phyloP scores from a whole-genome alignment of 1,284 basidiomycete species.

The Marasmius sp. region DNA sequence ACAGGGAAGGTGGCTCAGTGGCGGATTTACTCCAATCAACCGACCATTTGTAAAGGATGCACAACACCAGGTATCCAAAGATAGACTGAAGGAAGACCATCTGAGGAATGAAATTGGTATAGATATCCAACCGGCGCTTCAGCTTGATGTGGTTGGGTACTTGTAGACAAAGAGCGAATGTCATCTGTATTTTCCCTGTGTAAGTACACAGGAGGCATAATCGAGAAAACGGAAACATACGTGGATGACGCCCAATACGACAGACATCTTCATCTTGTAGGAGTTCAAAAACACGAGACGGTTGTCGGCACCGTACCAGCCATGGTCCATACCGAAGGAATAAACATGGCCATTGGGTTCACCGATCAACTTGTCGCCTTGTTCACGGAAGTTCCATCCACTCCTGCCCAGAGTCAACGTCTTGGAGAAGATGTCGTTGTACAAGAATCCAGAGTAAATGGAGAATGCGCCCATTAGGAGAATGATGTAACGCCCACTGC shows the following conservation, averaged over 20 bases:
- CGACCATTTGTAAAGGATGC: conserved; percentile 97
- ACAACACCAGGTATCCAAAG: conserved; percentile 94
- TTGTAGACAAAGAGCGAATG: conserved; percentile 95
- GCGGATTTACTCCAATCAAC: conserved; percentile 84
- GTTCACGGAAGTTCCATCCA: conserved; percentile 76
- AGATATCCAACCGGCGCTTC: conserved; percentile 84
- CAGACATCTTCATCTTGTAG: conserved; percentile 99
- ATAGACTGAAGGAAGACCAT: conserved; percentile 97
- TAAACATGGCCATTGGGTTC: conserved; percentile 72
- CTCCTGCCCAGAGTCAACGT: conserved; percentile 87
- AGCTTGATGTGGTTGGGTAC: conserved; percentile 94
- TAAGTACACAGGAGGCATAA: conserved; percentile 12
- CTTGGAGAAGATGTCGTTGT: conserved; percentile 99
- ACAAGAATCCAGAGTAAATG: conserved; percentile 94
- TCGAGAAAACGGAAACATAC: conserved; percentile 48
- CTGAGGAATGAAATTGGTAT: conserved; percentile 94
- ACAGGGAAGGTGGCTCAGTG: conserved; percentile 81
- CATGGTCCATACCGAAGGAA: conserved; percentile 93
- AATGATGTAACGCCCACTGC: conserved; percentile 96
- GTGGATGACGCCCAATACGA: conserved; percentile 95
- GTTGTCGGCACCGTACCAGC: conserved; percentile 95
- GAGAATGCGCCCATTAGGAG: conserved; percentile 96
- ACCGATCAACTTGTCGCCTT: conserved; percentile 48
- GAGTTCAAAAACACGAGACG: conserved; percentile 94
- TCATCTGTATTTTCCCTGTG: conserved; percentile 74